Conservation (phyloP, 768 basidiomycete genomes). For the Leccinum longicurvipes region DNA sequence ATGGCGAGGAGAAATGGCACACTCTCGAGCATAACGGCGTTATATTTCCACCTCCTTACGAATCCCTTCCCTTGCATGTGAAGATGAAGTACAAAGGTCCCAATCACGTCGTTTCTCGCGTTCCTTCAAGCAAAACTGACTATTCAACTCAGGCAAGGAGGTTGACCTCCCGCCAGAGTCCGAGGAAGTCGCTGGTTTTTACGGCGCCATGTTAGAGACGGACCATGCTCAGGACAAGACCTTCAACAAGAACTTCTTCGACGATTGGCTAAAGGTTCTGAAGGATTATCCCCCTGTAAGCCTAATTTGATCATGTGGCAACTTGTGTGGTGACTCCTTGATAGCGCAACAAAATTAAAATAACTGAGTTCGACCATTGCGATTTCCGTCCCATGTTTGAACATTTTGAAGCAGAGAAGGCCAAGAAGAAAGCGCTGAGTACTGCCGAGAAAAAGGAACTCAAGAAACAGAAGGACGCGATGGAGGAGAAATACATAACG, state of each 20-base stretch:
- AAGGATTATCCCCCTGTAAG: constrained; percentile 82
- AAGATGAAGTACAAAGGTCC: constrained; percentile 96
- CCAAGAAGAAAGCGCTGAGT: constrained; percentile 85
- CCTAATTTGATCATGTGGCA: constrained; percentile 16
- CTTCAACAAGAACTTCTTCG: constrained; percentile 96
- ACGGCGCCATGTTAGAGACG: constrained; percentile 87
- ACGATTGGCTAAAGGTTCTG: constrained; percentile 78
- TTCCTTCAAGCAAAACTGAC: constrained; percentile 15
- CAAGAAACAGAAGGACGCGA: constrained; percentile 80
- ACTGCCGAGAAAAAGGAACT: constrained; percentile 86
- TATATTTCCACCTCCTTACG: constrained; percentile 93
- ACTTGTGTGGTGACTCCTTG: constrained; percentile 6
- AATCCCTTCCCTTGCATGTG: constrained; percentile 73
- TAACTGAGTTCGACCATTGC: constrained; percentile 73
- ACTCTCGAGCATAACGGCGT: constrained; percentile 96
- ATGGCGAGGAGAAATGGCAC: constrained; percentile 84
- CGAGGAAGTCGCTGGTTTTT: constrained; percentile 97
- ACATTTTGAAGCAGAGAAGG: constrained; percentile 88
- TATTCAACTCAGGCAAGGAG: constrained; percentile 54
- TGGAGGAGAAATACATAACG: constrained; percentile 79
- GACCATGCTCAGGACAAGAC: constrained; percentile 85
- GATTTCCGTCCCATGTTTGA: constrained; percentile 96
- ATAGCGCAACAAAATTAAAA: constrained; percentile 70
- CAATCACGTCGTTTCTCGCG: constrained; percentile 23
- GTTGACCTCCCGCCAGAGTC: constrained; percentile 79